phyloP scores from a whole-genome alignment of 2,329 filamentous ascomycete species.

The Aspergillus japonicus region DNA sequence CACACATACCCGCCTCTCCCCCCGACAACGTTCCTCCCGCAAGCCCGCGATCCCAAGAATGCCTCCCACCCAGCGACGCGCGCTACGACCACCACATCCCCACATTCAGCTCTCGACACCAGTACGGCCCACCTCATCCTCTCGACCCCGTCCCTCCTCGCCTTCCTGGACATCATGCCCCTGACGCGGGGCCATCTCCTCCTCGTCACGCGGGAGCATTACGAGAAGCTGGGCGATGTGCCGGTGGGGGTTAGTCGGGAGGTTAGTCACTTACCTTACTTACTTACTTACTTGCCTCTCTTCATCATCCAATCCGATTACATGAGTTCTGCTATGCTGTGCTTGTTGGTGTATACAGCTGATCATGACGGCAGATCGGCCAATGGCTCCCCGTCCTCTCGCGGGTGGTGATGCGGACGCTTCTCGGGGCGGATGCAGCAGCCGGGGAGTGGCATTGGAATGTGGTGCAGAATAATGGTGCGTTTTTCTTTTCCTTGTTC shows the following conservation, averaged over 20 bases:
- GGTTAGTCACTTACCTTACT: too few species aligned
- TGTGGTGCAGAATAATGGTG: slow-evolving; percentile 90
- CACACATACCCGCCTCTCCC: slow-evolving; percentile 47
- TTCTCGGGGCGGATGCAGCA: slow-evolving; percentile 48
- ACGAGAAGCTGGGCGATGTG: slow-evolving; percentile 73
- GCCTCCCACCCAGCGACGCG: slow-evolving; percentile 20
- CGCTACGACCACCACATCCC: too few species aligned
- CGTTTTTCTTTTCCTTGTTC: not conserved
- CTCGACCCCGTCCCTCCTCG: slow-evolving; percentile 72
- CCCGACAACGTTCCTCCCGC: slow-evolving; percentile 24
- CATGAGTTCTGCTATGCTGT: too few species aligned
- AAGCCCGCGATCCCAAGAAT: slow-evolving; percentile 9
- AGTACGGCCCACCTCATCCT: slow-evolving; percentile 61
- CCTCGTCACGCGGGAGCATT: slow-evolving; percentile 74
- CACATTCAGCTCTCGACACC: slow-evolving; percentile 4
- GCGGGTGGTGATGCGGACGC: slow-evolving; percentile 68
- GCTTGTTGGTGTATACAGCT: too few species aligned
- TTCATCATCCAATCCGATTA: too few species aligned
- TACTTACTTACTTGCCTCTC: too few species aligned
- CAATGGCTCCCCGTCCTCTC: slow-evolving; percentile 55
- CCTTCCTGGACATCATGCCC: slow-evolving; percentile 92
- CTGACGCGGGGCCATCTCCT: slow-evolving; percentile 80
- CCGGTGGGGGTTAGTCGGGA: slow-evolving; percentile 62
- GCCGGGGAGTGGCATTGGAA: slow-evolving; percentile 85
- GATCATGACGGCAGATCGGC: slow-evolving; percentile 34